Evolutionary conservation across 768 basidiomycete species (phyloP), one percentile per base, ranked within the genome.

Genomic region (Amylocystis lapponica): DNA sequence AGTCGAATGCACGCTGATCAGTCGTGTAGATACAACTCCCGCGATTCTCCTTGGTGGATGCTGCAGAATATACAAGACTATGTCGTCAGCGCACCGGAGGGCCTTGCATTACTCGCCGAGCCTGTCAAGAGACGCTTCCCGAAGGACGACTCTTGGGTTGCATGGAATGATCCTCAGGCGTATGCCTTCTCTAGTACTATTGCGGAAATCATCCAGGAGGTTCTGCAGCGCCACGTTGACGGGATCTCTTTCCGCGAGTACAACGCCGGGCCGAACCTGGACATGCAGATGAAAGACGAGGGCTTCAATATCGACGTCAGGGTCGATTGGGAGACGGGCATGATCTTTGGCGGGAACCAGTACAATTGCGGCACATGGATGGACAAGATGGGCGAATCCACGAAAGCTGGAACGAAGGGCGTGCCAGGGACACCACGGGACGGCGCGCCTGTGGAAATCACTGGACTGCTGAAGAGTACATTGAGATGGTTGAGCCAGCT

Each of bases 41-140:
- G 96, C 40, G 96, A 99, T 60, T 92, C 91, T 6, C 95, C 96
- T 4, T 98, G 94, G 95, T 98, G 93, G 91, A 95, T 98, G 88
- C 62, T 97, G 46, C 95, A 99, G 61, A 96, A 87, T 58, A 96
- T 99, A 42, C 96, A 98, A 57, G 93, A 98, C 61, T 98, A 97
- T 60, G 83, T 79, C 17, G 67, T 66, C 35, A 82, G 74, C 61
- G 90, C 86, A 1, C 94, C 96, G 0, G 84, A 91, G 49, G 96
- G 96, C 1, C 56, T 85, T 22, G 68, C 80, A 0, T 75, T 98
- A 44, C 76, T 98, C 23, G 72, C 79, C 1, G 92, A 95, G 55
- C 66, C 70, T 3, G 82, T 98, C 44, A 87, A 82, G 61, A 81
- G 96, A n/a, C 82, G 96, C 21, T 99, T 99, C 71, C 96, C 95